Conservation (phyloP, 2,329 filamentous ascomycete species). For the Fusarium mangiferae region DNA sequence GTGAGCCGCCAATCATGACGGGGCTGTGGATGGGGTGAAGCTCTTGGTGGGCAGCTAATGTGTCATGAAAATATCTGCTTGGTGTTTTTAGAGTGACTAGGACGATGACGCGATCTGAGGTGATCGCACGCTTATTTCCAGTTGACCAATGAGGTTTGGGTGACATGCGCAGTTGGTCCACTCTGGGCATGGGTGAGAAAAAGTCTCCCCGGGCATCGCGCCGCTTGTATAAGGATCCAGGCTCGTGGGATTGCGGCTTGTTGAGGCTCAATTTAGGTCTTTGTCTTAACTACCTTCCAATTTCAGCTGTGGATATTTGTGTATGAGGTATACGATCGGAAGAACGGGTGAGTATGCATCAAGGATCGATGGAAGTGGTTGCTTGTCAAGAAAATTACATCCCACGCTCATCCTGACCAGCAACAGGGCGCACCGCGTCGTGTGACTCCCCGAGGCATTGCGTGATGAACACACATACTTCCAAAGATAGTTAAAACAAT, state of each 20-base stretch:
- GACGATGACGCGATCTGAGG: slow-evolving; percentile 47
- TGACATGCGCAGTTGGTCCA: slow-evolving; percentile 16
- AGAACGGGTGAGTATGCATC: not conserved
- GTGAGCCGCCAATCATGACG: not conserved
- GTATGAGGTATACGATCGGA: not conserved
- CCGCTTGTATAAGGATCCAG: slow-evolving; percentile 15
- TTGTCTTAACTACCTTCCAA: slow-evolving; percentile 28
- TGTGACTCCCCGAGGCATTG: slow-evolving; percentile 21
- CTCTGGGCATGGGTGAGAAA: slow-evolving; percentile 8
- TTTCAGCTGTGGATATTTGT: slow-evolving; percentile 2
- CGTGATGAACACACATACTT: not conserved
- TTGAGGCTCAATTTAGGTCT: not conserved
- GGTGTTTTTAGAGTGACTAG: slow-evolving; percentile 32
- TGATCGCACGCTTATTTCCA: slow-evolving; percentile 33
- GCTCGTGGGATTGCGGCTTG: slow-evolving; percentile 21
- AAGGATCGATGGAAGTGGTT: not conserved
- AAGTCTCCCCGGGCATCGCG: slow-evolving; percentile 24
- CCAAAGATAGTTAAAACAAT: not conserved
- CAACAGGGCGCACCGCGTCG: not conserved
- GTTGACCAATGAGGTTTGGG: slow-evolving; percentile 18
- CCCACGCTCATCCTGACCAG: not conserved
- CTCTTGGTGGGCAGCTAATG: slow-evolving; percentile 28
- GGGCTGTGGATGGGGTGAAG: not conserved
- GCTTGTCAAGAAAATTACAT: slow-evolving; percentile 2
- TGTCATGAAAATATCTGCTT: slow-evolving; percentile 34